Evolutionary conservation across 768 basidiomycete species (phyloP), one percentile per base, ranked within the genome.

Genomic region (Coprinellus aureogranulatus): DNA sequence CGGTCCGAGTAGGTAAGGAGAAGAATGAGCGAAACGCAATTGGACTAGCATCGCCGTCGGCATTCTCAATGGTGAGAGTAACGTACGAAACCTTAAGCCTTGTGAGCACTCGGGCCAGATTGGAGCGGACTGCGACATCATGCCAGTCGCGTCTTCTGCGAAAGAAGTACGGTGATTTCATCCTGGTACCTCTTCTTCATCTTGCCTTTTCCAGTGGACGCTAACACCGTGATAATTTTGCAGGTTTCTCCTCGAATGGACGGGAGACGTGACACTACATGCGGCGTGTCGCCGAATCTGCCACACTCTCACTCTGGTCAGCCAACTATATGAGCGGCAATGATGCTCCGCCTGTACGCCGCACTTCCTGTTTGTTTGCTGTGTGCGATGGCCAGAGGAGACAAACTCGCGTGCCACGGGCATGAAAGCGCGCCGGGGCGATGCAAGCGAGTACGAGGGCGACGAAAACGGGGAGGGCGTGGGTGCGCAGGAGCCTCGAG

Each of bases 111-210:
- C 41, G 23, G 14, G 9, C 16, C 25, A 49, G 28, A 49, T 30
- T 26, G 47, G 23, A 49, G 14, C 47, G 47, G 25, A 26, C 9
- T 6, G 8, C 25, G 20, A 16, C 28, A 44, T 56, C 25, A 22
- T 39, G 37, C 27, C 12, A 40, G 30, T 28, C 23, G 28, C 44
- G 42, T 10, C n/a, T 25, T 56, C 16, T 37, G 26, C 46, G 25
- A 48, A 37, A 30, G 46, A 27, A n/a, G n/a, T n/a, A 20, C 25
- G 30, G 4, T 56, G 46, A 56, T 47, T 48, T 49, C 55, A 27
- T 56, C 28, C 53, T 4, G 14, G 45, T 22, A 22, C 18, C 18
- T 47, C 8, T 6, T 44, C 41, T 44, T 44, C 41, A 44, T 44
- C 41, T 44, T 44, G 9, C 41, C 41, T 44, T 44, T 44, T 44